Base-by-base conservation (phyloP, 108 stramenopile species). In the Nannochloropsis salina region DNA sequence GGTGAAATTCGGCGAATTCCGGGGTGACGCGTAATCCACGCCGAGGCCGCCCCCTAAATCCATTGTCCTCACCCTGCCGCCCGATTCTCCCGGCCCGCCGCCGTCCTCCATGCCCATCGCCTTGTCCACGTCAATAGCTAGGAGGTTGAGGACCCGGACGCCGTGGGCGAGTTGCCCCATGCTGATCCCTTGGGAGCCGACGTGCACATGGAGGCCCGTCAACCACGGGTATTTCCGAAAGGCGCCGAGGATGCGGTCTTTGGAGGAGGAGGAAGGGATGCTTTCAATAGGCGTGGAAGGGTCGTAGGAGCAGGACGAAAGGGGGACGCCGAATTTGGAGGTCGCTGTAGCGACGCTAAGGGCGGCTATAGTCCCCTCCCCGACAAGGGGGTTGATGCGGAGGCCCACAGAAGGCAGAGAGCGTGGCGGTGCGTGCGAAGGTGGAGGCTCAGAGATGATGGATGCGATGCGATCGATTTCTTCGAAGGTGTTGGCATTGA, bases 11-110 rank as follows among this genome's bases (percentile, higher is more conserved):
- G 90, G 90, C 9, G 44, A 44, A 2, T 83, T 87, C 6, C 85
- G 83, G 9, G 87, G 83, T 21, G 89, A 90, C n/a, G 12, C 84
- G 84, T 90, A 90, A 82, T 90, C 90, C 42, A 87, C 90, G 9
- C 89, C 86, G 41, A 90, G 41, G 1, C 90, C 90, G 6, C 90
- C 90, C 8, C 90, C 90, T 82, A 90, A 90, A 87, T 90, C 90
- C 85, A 90, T 85, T 44, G 80, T 22, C 5, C 41, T 9, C 12
- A 90, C 86, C 20, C 90, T 83, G 1, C 85, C 82, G 12, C 43
- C 41, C 11, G 86, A 89, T n/a, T 74, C 61, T 31, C 31, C 31
- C 31, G 31, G 31, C 61, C 4, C n/a, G 1, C 8, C 61, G 2
- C 2, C 61, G 20, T 8, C 61, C 4, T 74, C n/a, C 61, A n/a